These are phyloP conservation scores for Phalaenopsis equestris DNA, from an alignment of 106 monocot genomes.

Conservation along the genomic window DNA sequence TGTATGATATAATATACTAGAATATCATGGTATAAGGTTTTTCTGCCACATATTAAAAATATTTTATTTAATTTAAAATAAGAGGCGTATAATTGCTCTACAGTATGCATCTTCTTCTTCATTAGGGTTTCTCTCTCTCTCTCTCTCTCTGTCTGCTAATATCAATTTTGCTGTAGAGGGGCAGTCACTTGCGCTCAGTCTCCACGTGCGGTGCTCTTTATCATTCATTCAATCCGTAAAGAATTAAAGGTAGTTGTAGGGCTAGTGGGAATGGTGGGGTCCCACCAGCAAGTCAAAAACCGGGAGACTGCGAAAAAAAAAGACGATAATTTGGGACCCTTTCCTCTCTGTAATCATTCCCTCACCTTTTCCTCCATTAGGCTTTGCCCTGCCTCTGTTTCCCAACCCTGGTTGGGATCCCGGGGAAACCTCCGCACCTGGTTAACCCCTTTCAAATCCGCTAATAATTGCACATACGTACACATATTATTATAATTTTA, in stretches of 20 bases:
- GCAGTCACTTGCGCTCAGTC: conserved; percentile 54
- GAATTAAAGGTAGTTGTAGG: conserved; percentile 20
- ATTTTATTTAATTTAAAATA: too few relatives aligned
- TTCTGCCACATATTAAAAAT: too few relatives aligned
- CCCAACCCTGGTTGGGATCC: not conserved
- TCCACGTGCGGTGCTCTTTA: conserved; percentile 80
- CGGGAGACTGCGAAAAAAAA: conserved; percentile 8
- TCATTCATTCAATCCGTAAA: conserved; percentile 51
- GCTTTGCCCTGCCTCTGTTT: not conserved
- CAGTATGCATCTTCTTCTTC: not conserved
- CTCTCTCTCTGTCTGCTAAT: not conserved
- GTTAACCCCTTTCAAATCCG: not conserved
- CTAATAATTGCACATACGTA: not conserved
- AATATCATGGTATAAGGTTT: too few relatives aligned
- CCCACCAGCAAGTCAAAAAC: conserved; percentile 16
- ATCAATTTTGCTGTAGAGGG: conserved; percentile 21
- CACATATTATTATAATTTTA: too few relatives aligned
- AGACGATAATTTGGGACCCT: conserved; percentile 11
- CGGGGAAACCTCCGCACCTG: not conserved
- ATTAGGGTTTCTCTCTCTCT: conserved; percentile 2
- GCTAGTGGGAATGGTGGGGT: conserved; percentile 13
- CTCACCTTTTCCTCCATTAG: conserved; percentile 6
- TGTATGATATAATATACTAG: too few relatives aligned
- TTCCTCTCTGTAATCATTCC: conserved; percentile 24
- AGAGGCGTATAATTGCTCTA: too few relatives aligned